A percentile compares a stretch with the other conserved stretches of the same genome.
These are phyloP conservation scores for Phaeosphaeriaceae sp. DNA, from an alignment of 2,329 filamentous ascomycete genomes.

Conservation along the genomic window DNA sequence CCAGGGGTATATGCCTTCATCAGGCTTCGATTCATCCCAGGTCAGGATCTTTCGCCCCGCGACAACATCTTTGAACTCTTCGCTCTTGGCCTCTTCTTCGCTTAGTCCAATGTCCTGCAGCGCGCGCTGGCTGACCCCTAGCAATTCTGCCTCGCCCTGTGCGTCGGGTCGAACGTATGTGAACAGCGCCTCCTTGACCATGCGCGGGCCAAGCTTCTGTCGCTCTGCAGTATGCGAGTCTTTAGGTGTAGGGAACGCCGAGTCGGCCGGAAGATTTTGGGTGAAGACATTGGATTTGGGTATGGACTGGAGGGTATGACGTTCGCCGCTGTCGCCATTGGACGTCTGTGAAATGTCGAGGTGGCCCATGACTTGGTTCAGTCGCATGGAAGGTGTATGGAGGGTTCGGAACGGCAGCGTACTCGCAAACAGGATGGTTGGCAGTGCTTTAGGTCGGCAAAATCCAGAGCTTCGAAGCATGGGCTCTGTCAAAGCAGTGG, in stretches of 20 bases:
- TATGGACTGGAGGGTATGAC: slow-evolving; percentile 57
- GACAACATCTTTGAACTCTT: slow-evolving; percentile 78
- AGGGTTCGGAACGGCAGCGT: slow-evolving; percentile 12
- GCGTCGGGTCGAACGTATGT: slow-evolving; percentile 87
- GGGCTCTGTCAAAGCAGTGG: not conserved
- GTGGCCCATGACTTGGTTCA: slow-evolving; percentile 55
- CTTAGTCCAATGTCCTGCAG: slow-evolving; percentile 81
- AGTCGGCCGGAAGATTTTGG: slow-evolving; percentile 74
- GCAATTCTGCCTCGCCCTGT: slow-evolving; percentile 75
- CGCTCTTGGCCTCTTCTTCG: slow-evolving; percentile 69
- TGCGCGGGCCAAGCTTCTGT: slow-evolving; percentile 76
- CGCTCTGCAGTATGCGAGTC: slow-evolving; percentile 83
- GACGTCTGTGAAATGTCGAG: slow-evolving; percentile 41
- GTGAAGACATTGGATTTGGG: slow-evolving; percentile 72
- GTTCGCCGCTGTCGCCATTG: slow-evolving; percentile 10
- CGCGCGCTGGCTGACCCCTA: slow-evolving; percentile 80
- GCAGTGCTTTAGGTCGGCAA: slow-evolving; percentile 10
- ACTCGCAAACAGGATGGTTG: slow-evolving; percentile 4
- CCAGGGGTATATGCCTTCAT: slow-evolving; percentile 84
- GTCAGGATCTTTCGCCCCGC: slow-evolving; percentile 85
- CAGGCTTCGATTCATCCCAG: slow-evolving; percentile 67
- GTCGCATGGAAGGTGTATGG: slow-evolving; percentile 37
- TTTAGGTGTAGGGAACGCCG: slow-evolving; percentile 78
- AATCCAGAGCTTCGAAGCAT: slow-evolving; percentile 16
- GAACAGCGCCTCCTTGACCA: slow-evolving; percentile 85